Evolutionary conservation across 371 early-diverging fungal species (phyloP).

Genomic region (Sporodiniella umbellata): DNA sequence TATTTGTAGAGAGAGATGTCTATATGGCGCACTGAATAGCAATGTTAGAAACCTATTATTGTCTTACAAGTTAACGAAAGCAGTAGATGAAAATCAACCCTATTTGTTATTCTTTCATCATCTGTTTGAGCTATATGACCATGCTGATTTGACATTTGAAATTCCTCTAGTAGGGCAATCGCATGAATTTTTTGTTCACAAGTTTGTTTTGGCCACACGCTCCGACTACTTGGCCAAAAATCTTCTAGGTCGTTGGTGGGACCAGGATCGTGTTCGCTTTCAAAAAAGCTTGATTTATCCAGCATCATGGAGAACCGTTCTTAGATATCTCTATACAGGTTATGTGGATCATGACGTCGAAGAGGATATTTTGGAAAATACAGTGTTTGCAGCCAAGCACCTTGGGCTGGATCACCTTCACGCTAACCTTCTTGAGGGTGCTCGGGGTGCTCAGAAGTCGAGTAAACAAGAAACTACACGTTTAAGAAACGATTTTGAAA

Average conservation of each 20-base stretch:
- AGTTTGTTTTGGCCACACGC: conserved; percentile 31
- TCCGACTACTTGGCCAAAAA: conserved; percentile 23
- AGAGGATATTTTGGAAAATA: conserved; percentile 14
- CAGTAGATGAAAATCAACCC: conserved; percentile 36
- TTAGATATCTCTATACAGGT: conserved; percentile 37
- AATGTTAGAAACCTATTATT: conserved; percentile 30
- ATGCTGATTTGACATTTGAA: conserved; percentile 29
- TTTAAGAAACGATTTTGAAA: conserved; percentile 29
- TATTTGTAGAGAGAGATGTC: conserved; percentile 28
- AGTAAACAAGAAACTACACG: conserved; percentile 25
- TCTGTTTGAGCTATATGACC: conserved; percentile 19
- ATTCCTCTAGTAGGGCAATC: conserved; percentile 5
- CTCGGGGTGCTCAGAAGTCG: conserved; percentile 12
- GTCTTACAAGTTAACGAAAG: conserved; percentile 39
- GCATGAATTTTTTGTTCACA: conserved; percentile 30
- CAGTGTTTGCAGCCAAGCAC: conserved; percentile 26
- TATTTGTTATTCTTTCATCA: conserved; percentile 29
- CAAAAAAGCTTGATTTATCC: conserved; percentile 23
- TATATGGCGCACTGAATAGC: conserved; percentile 35
- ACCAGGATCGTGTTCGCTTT: conserved; percentile 13
- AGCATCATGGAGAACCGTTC: conserved; percentile 22
- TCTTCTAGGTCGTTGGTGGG: conserved; percentile 20
- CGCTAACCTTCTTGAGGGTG: conserved; percentile 12
- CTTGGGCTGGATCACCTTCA: conserved; percentile 21
- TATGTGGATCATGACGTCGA: conserved; percentile 19